Percentiles rank a stretch among this genome's conserved stretches.
These are phyloP conservation scores for Myxozyma geophila DNA, from an alignment of 805 yeast species.

Conservation along the genomic window DNA sequence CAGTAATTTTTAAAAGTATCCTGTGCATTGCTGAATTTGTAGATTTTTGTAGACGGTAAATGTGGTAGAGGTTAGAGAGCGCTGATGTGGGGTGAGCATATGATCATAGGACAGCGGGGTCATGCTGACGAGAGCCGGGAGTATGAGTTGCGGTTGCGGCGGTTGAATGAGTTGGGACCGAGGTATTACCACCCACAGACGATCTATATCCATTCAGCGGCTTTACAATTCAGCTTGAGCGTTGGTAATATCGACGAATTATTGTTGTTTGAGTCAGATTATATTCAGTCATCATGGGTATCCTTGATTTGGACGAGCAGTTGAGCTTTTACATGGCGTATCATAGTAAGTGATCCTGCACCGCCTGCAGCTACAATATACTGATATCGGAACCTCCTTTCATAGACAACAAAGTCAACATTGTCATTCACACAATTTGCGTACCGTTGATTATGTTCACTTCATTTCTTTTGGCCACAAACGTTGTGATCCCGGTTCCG, in stretches of 20 bases:
- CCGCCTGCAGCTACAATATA: neutral
- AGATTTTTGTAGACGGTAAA: neutral
- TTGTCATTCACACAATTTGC: slow-evolving; percentile 73
- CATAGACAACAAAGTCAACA: slow-evolving; percentile 59
- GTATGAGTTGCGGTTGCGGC: too few relatives aligned
- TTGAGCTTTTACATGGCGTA: slow-evolving; percentile 61
- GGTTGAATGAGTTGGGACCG: too few relatives aligned
- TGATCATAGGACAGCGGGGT: too few relatives aligned
- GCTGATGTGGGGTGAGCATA: too few relatives aligned
- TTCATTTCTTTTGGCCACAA: slow-evolving; percentile 50
- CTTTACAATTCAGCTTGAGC: too few relatives aligned
- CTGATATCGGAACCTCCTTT: neutral
- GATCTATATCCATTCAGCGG: too few relatives aligned
- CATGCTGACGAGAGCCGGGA: too few relatives aligned
- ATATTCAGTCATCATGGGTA: slow-evolving; percentile 30
- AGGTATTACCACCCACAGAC: too few relatives aligned
- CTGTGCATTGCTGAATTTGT: neutral
- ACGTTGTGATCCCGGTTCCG: slow-evolving; percentile 25
- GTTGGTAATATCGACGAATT: too few relatives aligned
- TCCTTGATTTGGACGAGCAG: slow-evolving; percentile 53
- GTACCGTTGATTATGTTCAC: slow-evolving; percentile 77
- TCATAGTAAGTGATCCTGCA: slow-evolving; percentile 46
- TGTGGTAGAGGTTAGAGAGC: neutral
- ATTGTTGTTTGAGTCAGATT: neutral
- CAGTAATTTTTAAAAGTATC: neutral